These are phyloP conservation scores for Solanum peruvianum DNA, from an alignment of 257 asterid species.

Conservation along the genomic window DNA sequence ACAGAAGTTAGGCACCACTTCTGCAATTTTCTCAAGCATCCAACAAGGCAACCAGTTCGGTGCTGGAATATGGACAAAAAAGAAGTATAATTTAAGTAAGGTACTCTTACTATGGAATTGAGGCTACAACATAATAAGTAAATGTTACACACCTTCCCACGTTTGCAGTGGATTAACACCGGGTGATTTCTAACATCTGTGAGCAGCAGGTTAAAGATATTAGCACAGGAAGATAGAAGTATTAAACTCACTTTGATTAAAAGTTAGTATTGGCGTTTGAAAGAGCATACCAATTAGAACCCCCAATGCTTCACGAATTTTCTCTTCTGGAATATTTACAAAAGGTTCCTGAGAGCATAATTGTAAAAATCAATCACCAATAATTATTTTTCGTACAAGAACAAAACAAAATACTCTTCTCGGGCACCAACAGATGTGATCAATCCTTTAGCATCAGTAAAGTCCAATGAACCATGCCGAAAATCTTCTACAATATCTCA, in stretches of 20 bases:
- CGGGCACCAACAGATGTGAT: background rate
- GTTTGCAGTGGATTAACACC: constrained; percentile 68
- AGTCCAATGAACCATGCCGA: background rate
- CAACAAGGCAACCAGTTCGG: constrained; percentile 86
- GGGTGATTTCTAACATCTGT: constrained; percentile 74
- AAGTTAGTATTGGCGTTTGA: background rate
- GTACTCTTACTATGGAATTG: background rate
- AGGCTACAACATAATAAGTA: background rate
- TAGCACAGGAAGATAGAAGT: background rate
- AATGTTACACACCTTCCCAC: constrained; percentile 55
- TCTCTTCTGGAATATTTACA: constrained; percentile 74
- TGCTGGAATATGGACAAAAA: constrained; percentile 34
- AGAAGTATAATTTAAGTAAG: background rate
- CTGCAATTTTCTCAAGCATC: constrained; percentile 75
- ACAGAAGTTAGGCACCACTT: constrained; percentile 79
- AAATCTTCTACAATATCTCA: background rate
- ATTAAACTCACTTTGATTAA: background rate
- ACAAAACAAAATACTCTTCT: background rate
- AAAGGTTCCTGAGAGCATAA: constrained; percentile 55
- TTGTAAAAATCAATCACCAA: background rate
- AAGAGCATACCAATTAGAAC: constrained; percentile 39
- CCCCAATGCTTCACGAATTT: constrained; percentile 64
- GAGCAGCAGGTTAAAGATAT: background rate
- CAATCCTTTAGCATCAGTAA: background rate
- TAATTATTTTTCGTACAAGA: background rate